Evolutionary conservation across 192 early-diverging fungal genomes (phyloP).

Genomic region (Coemansia sp.): DNA sequence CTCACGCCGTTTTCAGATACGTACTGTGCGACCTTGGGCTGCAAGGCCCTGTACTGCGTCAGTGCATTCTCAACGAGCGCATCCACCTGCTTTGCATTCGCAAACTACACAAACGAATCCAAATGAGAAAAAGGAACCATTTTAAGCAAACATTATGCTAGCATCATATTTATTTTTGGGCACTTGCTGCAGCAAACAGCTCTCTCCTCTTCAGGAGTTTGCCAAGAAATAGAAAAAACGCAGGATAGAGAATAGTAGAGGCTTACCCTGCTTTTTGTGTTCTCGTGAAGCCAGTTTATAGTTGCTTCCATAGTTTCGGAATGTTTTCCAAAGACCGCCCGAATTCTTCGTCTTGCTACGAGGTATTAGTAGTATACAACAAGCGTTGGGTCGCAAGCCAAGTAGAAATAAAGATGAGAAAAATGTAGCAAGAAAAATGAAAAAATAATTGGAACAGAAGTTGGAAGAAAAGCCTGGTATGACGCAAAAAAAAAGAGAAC

Average conservation of each 20-base stretch:
- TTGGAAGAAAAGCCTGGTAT: neutral
- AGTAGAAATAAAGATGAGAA: neutral
- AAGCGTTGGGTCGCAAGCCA: neutral
- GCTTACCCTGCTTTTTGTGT: conserved; percentile 45
- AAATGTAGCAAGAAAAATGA: neutral
- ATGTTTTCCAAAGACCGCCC: neutral
- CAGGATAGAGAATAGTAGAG: neutral
- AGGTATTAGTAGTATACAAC: conserved; percentile 3
- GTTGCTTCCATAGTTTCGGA: conserved; percentile 29
- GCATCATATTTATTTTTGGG: neutral
- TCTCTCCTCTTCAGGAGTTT: neutral
- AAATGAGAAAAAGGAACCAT: neutral
- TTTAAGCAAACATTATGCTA: neutral
- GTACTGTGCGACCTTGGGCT: conserved; percentile 37
- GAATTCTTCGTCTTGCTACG: neutral
- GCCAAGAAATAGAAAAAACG: neutral
- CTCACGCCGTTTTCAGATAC: conserved; percentile 39
- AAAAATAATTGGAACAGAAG: neutral
- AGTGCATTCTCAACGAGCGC: conserved; percentile 30
- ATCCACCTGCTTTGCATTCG: conserved; percentile 27
- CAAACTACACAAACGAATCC: conserved; percentile 30
- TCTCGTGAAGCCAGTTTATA: conserved; percentile 42
- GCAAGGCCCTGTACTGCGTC: conserved; percentile 32
- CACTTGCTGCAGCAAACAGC: neutral
- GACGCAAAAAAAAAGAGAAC: neutral